Base-by-base conservation (phyloP, 2,329 filamentous ascomycete genomes). In the Alternaria triticimaculans region DNA sequence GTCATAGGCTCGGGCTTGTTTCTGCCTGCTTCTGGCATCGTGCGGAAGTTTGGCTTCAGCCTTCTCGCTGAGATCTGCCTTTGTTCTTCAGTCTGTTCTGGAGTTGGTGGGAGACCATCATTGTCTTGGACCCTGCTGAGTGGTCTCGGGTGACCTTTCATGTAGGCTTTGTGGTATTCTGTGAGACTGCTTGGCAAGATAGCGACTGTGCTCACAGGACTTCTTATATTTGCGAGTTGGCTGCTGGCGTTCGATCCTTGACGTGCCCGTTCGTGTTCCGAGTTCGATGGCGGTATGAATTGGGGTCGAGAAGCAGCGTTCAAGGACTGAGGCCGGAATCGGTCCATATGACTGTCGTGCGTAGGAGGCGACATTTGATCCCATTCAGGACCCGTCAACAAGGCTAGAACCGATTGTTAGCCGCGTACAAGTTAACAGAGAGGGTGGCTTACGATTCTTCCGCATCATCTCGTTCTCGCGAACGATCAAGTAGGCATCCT, bases 401-500 rank as follows among this genome's bases (percentile, higher is more conserved):
- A 83, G 60, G 88, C 86, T 88, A 62, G 25, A 61, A 50, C 26
- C 6, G 15, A 48, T 43, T 25, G 65, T 77, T 58, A 78, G 73
- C 11, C 51, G 54, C 21, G 43, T 25, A 15, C 44, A 14, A 25
- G n/a, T 7, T 4, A 5, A 7, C 7, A 20, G 12, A 30, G 15
- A 11, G 10, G 43, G 20, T 30, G n/a, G 89, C 92, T 88, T 85
- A 96, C 93, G 94, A 79, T 94, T 97, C 59, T 90, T 90, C 79
- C 94, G 92, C 94, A 98, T 98, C 78, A 98, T 88, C 80, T 97
- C 96, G 78, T 98, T 98, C 81, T 99, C 96, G 57, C 95, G 89
- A 25, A 99, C 93, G 79, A 99, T 99, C 82, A 97, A 90, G 82
- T 98, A 99, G 2, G 96, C 96, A 81, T 99, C 96, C 82, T 99